Conservation (phyloP, 176 grass and related monocot genomes). For the Ensete ventricosum region DNA sequence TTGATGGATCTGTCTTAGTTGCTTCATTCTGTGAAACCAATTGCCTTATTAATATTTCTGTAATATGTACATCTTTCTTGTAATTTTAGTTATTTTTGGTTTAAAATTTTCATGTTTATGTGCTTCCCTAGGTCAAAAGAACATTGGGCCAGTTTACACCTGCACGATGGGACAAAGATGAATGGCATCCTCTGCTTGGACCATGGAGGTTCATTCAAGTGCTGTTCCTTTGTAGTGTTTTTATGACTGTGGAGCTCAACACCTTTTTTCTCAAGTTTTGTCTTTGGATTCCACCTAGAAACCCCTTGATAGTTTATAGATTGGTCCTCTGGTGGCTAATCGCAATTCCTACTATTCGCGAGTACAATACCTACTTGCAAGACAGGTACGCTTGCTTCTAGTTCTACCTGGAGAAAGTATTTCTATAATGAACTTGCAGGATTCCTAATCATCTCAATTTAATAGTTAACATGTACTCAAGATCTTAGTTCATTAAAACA, state of each 20-base stretch:
- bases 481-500: background rate
- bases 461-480: background rate
- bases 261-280: constrained; percentile 98
- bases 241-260: constrained; percentile 94
- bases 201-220: constrained; percentile 98
- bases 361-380: constrained; percentile 98
- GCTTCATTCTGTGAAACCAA: no score
- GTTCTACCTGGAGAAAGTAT: background rate
- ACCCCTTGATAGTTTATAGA: constrained; percentile 81
- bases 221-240: constrained; percentile 70
- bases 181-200: constrained; percentile 79
- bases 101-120: background rate
- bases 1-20: no score
- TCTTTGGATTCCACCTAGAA: constrained; percentile 87
- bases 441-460: background rate
- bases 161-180: constrained; percentile 96
- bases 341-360: constrained; percentile 90
- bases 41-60: no score
- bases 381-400: constrained; percentile 48
- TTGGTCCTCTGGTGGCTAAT: constrained; percentile 95
- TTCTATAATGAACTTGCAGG: background rate
- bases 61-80: background rate
- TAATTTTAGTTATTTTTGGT: constrained; percentile 8
- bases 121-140: constrained; percentile 80
- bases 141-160: constrained; percentile 93